A percentile compares a stretch with the other conserved stretches of the same genome.
Evolutionary conservation across 257 asterid genomes (phyloP).

Genomic region (Marsdenia floribunda): DNA sequence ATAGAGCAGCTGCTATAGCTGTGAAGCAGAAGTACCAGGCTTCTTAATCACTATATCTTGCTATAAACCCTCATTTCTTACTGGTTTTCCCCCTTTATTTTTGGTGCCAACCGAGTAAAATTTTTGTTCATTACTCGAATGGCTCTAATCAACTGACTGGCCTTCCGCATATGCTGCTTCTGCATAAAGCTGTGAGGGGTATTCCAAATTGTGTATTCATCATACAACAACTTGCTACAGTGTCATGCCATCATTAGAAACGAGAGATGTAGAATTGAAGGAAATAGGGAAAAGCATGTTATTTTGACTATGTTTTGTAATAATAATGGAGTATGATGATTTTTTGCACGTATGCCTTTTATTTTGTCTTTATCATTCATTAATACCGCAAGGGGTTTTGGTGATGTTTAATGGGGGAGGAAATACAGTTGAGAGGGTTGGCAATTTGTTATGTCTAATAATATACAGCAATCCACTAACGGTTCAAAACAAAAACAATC

Average conservation of each 20-base stretch:
- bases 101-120: slow-evolving; percentile 24
- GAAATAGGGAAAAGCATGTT: background rate
- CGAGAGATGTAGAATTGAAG: slow-evolving; percentile 3
- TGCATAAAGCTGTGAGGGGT: slow-evolving; percentile 25
- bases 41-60: slow-evolving; percentile 20
- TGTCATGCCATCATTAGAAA: slow-evolving; percentile 5
- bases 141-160: slow-evolving; percentile 14
- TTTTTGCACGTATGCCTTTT: background rate
- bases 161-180: slow-evolving; percentile 37
- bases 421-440: no score
- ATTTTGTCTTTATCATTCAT: background rate
- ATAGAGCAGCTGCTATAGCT: slow-evolving; percentile 71
- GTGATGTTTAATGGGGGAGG: no score
- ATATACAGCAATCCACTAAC: no score
- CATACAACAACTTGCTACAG: background rate
- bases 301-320: background rate
- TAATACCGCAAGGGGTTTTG: no score
- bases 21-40: slow-evolving; percentile 38
- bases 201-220: background rate
- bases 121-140: slow-evolving; percentile 16
- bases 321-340: background rate
- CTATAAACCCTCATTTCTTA: slow-evolving; percentile 19
- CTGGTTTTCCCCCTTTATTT: slow-evolving; percentile 25
- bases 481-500: no score
- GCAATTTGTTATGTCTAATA: no score